Evolutionary conservation across 768 basidiomycete genomes (phyloP).

Genomic region (Boletellus emodensis): DNA sequence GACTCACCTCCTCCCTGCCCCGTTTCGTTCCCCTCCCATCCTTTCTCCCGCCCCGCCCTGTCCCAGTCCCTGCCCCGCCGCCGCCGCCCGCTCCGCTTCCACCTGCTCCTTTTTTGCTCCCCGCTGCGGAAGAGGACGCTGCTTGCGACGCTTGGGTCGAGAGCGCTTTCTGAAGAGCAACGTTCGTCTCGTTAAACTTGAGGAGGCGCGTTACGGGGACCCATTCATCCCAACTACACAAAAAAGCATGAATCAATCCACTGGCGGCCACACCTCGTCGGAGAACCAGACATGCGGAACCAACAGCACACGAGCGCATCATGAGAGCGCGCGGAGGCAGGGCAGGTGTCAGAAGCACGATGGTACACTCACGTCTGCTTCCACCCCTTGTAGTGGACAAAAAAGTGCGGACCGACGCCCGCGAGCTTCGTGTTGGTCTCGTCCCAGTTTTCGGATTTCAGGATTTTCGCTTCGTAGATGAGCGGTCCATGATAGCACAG

Average conservation of each 20-base stretch:
- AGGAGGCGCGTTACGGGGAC: slow-evolving; percentile 77
- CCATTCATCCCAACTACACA: slow-evolving; percentile 93
- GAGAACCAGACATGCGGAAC: not conserved
- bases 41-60: slow-evolving; percentile 41
- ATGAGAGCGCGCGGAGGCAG: not conserved
- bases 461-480: slow-evolving; percentile 93
- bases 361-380: slow-evolving; percentile 76
- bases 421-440: slow-evolving; percentile 59
- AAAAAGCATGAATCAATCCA: not conserved
- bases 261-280: not conserved
- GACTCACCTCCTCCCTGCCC: slow-evolving; percentile 66
- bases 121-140: slow-evolving; percentile 33
- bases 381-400: slow-evolving; percentile 99
- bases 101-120: slow-evolving; percentile 24
- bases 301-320: too few relatives aligned
- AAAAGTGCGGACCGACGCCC: slow-evolving; percentile 74
- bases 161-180: slow-evolving; percentile 73
- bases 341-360: not conserved
- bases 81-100: slow-evolving; percentile 26
- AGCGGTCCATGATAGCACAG: slow-evolving; percentile 95
- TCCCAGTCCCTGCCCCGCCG: slow-evolving; percentile 23
- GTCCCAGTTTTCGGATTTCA: slow-evolving; percentile 62
- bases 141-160: slow-evolving; percentile 42
- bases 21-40: slow-evolving; percentile 68
- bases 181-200: slow-evolving; percentile 79